Evolutionary conservation across 331 rosid species (phyloP).

Genomic region (Malus hybrid): DNA sequence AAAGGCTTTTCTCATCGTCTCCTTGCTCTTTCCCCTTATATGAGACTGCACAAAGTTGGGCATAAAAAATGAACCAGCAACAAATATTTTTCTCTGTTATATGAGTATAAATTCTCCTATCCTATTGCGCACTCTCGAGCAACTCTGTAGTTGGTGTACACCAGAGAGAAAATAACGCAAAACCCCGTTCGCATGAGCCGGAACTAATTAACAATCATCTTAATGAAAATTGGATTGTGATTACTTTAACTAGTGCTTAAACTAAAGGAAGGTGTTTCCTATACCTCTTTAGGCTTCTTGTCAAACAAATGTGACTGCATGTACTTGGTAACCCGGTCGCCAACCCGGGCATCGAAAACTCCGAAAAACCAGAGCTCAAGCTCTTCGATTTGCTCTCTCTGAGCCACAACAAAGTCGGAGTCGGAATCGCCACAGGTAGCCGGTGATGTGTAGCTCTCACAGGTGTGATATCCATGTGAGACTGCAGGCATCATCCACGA

Average conservation of each 20-base stretch:
- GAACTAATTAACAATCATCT: background rate
- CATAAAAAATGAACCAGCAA: background rate
- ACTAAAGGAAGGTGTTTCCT: background rate
- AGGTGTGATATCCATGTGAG: constrained; percentile 57
- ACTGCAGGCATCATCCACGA: constrained; percentile 83
- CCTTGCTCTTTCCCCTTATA: constrained; percentile 45
- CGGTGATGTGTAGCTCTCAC: constrained; percentile 16
- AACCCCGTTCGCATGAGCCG: too few relatives aligned
- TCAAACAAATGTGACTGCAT: constrained; percentile 59
- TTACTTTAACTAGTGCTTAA: background rate
- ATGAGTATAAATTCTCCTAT: too few relatives aligned
- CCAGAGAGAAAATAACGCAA: too few relatives aligned
- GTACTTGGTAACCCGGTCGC: constrained; percentile 52
- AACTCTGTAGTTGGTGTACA: too few relatives aligned
- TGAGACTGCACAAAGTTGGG: constrained; percentile 25
- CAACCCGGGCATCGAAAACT: constrained; percentile 53
- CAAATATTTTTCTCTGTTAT: background rate
- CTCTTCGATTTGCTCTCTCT: constrained; percentile 54
- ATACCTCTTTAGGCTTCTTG: constrained; percentile 58
- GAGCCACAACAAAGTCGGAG: constrained; percentile 53
- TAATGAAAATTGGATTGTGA: background rate
- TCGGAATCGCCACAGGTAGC: constrained; percentile 28
- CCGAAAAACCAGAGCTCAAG: constrained; percentile 68
- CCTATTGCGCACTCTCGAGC: too few relatives aligned
- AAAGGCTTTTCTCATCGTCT: constrained; percentile 61